Conservation (phyloP, 2,329 filamentous ascomycete genomes). For the Hymenoscyphus occultus region DNA sequence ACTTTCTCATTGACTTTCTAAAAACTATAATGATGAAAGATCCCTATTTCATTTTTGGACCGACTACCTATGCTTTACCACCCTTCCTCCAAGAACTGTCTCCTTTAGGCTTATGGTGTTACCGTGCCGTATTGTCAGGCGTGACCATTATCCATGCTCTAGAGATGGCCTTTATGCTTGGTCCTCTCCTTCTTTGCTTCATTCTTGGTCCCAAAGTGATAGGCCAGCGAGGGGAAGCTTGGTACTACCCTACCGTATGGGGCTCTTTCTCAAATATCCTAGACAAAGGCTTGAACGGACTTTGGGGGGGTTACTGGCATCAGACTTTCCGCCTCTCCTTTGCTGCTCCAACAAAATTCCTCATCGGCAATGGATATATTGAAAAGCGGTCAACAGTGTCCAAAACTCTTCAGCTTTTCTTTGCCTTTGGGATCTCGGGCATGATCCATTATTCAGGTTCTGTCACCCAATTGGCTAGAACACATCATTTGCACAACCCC, state of each 20-base stretch:
- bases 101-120: constrained; percentile 47
- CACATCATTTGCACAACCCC: constrained; percentile 51
- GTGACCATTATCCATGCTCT: constrained; percentile 59
- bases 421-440: constrained; percentile 66
- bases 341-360: constrained; percentile 52
- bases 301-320: constrained; percentile 89
- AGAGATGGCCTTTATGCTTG: constrained; percentile 55
- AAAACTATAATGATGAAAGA: constrained; percentile 71
- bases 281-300: constrained; percentile 71
- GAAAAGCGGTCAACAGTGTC: constrained; percentile 34
- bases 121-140: constrained; percentile 56
- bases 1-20: constrained; percentile 66
- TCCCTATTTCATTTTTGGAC: constrained; percentile 67
- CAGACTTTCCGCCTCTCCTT: constrained; percentile 80
- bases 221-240: constrained; percentile 54
- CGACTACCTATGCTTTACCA: constrained; percentile 44
- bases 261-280: constrained; percentile 53
- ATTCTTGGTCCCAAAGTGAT: constrained; percentile 49
- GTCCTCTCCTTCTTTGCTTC: constrained; percentile 55
- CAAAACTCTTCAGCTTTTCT: constrained; percentile 38
- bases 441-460: constrained; percentile 70
- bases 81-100: constrained; percentile 44
- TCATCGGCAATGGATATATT: constrained; percentile 44
- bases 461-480: constrained; percentile 57
- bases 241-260: constrained; percentile 60